phyloP scores from a whole-genome alignment of 2,329 filamentous ascomycete genomes.

The Calonectria pteridis region DNA sequence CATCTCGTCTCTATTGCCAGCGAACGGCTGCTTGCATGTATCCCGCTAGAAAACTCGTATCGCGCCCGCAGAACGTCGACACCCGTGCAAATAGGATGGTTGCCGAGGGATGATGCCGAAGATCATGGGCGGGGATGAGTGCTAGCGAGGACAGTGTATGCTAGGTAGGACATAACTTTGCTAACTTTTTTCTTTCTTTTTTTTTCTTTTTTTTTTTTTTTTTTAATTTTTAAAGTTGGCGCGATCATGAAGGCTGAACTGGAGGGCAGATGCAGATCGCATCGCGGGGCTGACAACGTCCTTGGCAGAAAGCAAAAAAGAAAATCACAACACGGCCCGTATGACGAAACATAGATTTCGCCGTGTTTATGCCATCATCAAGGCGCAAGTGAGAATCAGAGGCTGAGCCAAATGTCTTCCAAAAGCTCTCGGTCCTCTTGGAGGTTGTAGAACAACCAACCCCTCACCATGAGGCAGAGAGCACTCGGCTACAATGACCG shows the following conservation, averaged over 20 bases:
- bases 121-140: background rate
- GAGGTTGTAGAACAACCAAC: conserved; percentile 4
- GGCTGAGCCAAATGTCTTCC: background rate
- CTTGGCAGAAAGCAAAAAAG: background rate
- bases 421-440: background rate
- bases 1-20: conserved; percentile 16
- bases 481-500: background rate
- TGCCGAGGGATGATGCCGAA: background rate
- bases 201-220: background rate
- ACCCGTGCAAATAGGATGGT: conserved; percentile 5
- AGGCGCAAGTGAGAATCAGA: background rate
- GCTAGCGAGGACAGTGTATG: background rate
- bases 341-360: conserved; percentile 2
- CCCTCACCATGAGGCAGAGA: conserved; percentile 11
- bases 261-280: conserved; percentile 4
- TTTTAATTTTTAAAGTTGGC: background rate
- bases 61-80: conserved; percentile 10
- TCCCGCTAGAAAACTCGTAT: conserved; percentile 23
- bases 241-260: background rate
- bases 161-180: background rate
- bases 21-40: conserved; percentile 10
- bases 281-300: conserved; percentile 18
- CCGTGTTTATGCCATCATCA: background rate
- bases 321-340: background rate
- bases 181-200: background rate